A percentile compares a stretch with the other conserved stretches of the same genome.
Conservation (phyloP, 1,284 basidiomycete genomes). For the Ceratobasidium sp. region DNA sequence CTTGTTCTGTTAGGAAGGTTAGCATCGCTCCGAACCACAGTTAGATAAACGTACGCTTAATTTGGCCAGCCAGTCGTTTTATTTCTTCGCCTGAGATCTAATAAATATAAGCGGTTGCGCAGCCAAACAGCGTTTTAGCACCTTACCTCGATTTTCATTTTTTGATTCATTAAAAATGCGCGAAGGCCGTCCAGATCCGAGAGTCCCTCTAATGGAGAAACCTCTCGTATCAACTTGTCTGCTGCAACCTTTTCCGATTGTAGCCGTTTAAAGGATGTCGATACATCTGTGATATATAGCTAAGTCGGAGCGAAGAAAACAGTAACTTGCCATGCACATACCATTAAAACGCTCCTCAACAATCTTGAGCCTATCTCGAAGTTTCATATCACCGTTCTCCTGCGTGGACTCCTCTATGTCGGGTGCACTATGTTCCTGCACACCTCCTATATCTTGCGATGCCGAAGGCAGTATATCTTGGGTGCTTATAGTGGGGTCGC, state of each 20-base stretch:
- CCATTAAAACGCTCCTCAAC: constrained; percentile 76
- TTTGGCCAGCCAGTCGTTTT: constrained; percentile 70
- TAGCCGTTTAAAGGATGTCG: constrained; percentile 73
- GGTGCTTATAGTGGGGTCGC: not conserved
- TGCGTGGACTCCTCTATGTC: constrained; percentile 41
- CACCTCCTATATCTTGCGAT: too few relatives aligned
- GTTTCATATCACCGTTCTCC: constrained; percentile 56
- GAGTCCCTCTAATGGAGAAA: constrained; percentile 73
- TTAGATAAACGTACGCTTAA: constrained; percentile 63
- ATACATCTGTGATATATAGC: constrained; percentile 62
- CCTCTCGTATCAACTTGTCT: constrained; percentile 73
- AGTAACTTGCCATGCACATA: constrained; percentile 45
- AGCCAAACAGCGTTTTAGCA: constrained; percentile 3
- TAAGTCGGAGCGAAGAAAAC: not conserved
- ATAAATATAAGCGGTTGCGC: not conserved
- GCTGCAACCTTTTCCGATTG: constrained; percentile 73
- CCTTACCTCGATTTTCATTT: constrained; percentile 70
- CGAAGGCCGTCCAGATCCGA: constrained; percentile 71
- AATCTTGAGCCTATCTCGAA: constrained; percentile 68
- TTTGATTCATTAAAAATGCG: constrained; percentile 73
- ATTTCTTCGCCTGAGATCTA: constrained; percentile 77
- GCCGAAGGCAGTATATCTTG: not conserved
- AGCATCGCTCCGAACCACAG: not conserved
- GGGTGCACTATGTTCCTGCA: not conserved
- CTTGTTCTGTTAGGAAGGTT: constrained; percentile 65